Evolutionary conservation across 1,284 basidiomycete genomes (phyloP).

Genomic region (Apiotrichum veenhuisii): DNA sequence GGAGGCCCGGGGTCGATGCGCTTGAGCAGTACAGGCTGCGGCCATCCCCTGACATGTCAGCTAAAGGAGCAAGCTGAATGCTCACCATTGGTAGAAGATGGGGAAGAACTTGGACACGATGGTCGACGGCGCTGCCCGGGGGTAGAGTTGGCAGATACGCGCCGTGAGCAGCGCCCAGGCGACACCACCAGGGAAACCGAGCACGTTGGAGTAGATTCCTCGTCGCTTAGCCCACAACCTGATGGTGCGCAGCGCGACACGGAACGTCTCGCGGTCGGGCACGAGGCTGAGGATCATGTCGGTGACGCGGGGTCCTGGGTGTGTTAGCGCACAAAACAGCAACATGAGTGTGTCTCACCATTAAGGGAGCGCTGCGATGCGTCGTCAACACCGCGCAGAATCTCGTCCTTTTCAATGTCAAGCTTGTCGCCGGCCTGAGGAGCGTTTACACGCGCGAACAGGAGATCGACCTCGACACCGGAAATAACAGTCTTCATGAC

Average conservation of each 20-base stretch:
- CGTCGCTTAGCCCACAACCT: slow-evolving; percentile 96
- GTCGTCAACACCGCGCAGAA: slow-evolving; percentile 90
- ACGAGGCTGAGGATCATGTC: slow-evolving; percentile 95
- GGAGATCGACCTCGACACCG: slow-evolving; percentile 89
- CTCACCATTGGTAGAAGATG: slow-evolving; percentile 92
- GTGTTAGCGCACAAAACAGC: slow-evolving; percentile 6
- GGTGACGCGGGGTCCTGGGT: slow-evolving; percentile 88
- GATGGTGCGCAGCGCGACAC: slow-evolving; percentile 90
- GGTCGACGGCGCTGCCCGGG: slow-evolving; percentile 86
- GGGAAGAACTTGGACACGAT: slow-evolving; percentile 97
- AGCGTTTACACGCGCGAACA: slow-evolving; percentile 65
- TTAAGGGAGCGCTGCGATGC: slow-evolving; percentile 90
- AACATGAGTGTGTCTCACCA: slow-evolving; percentile 59
- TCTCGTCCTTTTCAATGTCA: slow-evolving; percentile 82
- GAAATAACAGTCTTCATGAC: slow-evolving; percentile 88
- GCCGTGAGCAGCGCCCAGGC: slow-evolving; percentile 99
- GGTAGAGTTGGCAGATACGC: slow-evolving; percentile 97
- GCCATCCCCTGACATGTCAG: slow-evolving; percentile 74
- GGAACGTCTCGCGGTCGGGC: slow-evolving; percentile 89
- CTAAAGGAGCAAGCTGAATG: slow-evolving; percentile 19
- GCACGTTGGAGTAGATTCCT: slow-evolving; percentile 97
- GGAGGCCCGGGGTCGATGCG: slow-evolving; percentile 90
- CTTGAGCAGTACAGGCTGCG: slow-evolving; percentile 92
- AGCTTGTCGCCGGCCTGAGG: slow-evolving; percentile 77
- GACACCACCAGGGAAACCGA: slow-evolving; percentile 96